Evolutionary conservation across 2,329 filamentous ascomycete genomes (phyloP).

Genomic region (Aaosphaeria arxii): DNA sequence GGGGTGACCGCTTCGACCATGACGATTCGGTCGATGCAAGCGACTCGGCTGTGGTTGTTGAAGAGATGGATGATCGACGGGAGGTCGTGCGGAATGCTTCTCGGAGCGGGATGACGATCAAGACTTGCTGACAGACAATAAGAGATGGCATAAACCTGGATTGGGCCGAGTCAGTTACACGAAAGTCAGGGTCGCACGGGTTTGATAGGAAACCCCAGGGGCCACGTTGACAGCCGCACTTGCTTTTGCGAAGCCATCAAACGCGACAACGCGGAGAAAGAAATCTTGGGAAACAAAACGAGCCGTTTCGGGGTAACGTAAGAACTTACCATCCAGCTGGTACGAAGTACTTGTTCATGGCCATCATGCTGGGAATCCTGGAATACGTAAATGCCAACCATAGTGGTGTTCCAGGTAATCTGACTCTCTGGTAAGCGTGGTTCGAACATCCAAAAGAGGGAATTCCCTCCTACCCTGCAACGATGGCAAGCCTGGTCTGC

Average conservation of each 20-base stretch:
- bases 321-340: slow-evolving; percentile 35
- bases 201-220: too few species aligned
- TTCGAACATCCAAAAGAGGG: neutral
- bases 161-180: slow-evolving; percentile 4
- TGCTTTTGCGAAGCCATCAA: too few species aligned
- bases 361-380: slow-evolving; percentile 14
- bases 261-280: too few species aligned
- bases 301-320: neutral
- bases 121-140: slow-evolving; percentile 35
- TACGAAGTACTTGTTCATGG: slow-evolving; percentile 30
- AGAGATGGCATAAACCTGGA: slow-evolving; percentile 35
- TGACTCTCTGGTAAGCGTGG: slow-evolving; percentile 2
- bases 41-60: slow-evolving; percentile 22
- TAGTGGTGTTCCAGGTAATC: slow-evolving; percentile 35
- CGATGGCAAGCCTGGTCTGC: slow-evolving; percentile 36
- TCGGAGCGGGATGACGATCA: slow-evolving; percentile 33
- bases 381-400: slow-evolving; percentile 38
- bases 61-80: slow-evolving; percentile 14
- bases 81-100: slow-evolving; percentile 22
- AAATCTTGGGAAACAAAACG: too few species aligned
- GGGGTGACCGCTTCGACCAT: slow-evolving; percentile 18
- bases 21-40: slow-evolving; percentile 20
- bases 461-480: slow-evolving; percentile 28
- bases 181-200: neutral
- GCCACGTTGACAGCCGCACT: too few species aligned